Percentiles rank a stretch among this genome's conserved stretches.
phyloP scores from a whole-genome alignment of 306 rosid species.

The Trifolium repens region DNA sequence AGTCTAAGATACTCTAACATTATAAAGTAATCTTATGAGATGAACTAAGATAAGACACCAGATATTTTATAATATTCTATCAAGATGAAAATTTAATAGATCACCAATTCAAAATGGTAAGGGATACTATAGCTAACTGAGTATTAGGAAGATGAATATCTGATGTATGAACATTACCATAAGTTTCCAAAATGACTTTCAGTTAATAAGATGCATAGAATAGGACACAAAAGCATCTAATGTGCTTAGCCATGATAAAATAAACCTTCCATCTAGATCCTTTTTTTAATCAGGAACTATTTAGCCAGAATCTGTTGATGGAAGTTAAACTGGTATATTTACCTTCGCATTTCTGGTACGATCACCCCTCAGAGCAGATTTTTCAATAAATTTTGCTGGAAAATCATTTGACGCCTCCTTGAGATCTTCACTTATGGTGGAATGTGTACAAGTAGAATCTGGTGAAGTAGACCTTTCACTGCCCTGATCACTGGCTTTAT shows the following conservation, averaged over 20 bases:
- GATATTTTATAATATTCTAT: background rate
- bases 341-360: constrained; percentile 71
- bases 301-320: constrained; percentile 32
- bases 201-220: constrained; percentile 25
- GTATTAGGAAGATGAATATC: constrained; percentile 6
- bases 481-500: constrained; percentile 43
- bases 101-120: constrained; percentile 37
- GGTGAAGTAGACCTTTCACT: constrained; percentile 54
- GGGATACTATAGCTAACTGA: constrained; percentile 10
- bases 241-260: constrained; percentile 21
- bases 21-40: constrained; percentile 3
- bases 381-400: constrained; percentile 49
- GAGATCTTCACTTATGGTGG: constrained; percentile 49
- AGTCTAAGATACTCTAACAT: background rate
- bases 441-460: constrained; percentile 49
- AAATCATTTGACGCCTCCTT: constrained; percentile 46
- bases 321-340: constrained; percentile 30
- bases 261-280: background rate
- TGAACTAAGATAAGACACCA: background rate
- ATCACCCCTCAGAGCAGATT: constrained; percentile 48
- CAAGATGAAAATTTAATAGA: constrained; percentile 14
- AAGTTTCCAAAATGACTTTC: constrained; percentile 18
- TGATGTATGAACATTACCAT: constrained; percentile 7
- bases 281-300: constrained; percentile 20
- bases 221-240: constrained; percentile 21